Evolutionary conservation across 495 filamentous ascomycete genomes (phyloP), one percentile per base, ranked within the genome.

Genomic region (Schizothecium vesticola): DNA sequence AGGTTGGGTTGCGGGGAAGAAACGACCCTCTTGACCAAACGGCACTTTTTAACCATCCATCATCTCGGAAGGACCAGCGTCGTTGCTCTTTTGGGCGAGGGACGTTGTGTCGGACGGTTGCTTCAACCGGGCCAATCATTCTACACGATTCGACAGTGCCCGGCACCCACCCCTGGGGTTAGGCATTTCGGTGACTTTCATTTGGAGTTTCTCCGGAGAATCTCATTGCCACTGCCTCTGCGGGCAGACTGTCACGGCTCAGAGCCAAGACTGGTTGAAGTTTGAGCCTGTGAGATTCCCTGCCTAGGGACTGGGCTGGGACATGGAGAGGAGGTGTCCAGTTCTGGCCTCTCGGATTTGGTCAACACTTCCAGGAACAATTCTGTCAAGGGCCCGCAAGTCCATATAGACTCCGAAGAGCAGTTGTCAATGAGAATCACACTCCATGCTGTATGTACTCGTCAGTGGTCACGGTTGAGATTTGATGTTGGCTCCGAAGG

Each of bases 81-180:
- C 12, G 36, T 51, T 59, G 25, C 65, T 58, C 29, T 61, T 66
- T 66, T 51, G n/a, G 65, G 57, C 12, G 6, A 25, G 16, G 55
- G n/a, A 51, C 19, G 56, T 26, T 66, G 19, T 61, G 13, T 25
- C 36, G 55, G 16, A 24, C 4, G 33, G 56, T 6, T 23, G 24
- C 28, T 16, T 24, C 13, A 63, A n/a, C 29, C 56, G 67, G n/a
- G 43, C 70, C 64, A 67, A 69, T 70, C 64, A 70, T 67, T 72
- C 31, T 62, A 72, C 64, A 69, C 56, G 64, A 63, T 61, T 70
- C 57, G 29, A 51, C 43, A 51, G n/a, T 51, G 43, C 43, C 43
- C 43, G 43, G 43, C 43, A n/a, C 19, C 3, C 19, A 9, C 19
- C 43, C 36, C 1, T 8, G 19, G 43, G 7, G 43, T 8, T 9